Conservation (phyloP, 306 rosid genomes). For the Hippophae gyantsensis region DNA sequence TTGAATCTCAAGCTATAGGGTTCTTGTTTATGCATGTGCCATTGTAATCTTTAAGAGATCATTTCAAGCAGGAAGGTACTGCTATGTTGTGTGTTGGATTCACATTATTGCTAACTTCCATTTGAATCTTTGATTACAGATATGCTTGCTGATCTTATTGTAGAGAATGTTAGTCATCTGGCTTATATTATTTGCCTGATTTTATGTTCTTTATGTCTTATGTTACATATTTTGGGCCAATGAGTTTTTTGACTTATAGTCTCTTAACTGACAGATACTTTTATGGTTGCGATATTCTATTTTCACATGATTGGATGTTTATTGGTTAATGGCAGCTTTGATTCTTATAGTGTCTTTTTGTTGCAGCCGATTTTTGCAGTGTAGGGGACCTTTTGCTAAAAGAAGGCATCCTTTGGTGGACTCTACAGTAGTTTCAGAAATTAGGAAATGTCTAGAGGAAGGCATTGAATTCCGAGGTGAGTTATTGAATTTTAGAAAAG, state of each 20-base stretch:
- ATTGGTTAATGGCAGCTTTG: constrained; percentile 6
- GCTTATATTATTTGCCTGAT: neutral
- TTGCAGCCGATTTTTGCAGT: constrained; percentile 95
- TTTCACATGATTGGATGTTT: no score
- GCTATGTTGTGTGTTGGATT: no score
- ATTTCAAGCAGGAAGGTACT: no score
- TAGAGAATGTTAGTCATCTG: no score
- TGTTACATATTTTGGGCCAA: neutral
- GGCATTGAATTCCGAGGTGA: constrained; percentile 97
- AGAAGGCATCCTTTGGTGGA: constrained; percentile 94
- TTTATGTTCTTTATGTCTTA: neutral
- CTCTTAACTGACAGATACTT: constrained; percentile 9
- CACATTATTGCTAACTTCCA: no score
- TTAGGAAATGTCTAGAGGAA: constrained; percentile 76
- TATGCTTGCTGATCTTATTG: no score
- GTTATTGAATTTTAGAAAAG: constrained; percentile 91
- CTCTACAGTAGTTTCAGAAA: constrained; percentile 73
- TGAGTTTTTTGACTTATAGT: constrained; percentile 10
- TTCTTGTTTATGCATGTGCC: no score
- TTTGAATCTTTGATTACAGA: no score
- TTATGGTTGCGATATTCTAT: neutral
- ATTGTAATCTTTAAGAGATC: no score
- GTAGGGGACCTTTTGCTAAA: constrained; percentile 97
- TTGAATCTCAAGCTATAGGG: no score
- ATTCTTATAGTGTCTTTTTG: constrained; percentile 24